These are phyloP conservation scores for Citrus trifoliata DNA, from an alignment of 345 rosid species.

Conservation along the genomic window DNA sequence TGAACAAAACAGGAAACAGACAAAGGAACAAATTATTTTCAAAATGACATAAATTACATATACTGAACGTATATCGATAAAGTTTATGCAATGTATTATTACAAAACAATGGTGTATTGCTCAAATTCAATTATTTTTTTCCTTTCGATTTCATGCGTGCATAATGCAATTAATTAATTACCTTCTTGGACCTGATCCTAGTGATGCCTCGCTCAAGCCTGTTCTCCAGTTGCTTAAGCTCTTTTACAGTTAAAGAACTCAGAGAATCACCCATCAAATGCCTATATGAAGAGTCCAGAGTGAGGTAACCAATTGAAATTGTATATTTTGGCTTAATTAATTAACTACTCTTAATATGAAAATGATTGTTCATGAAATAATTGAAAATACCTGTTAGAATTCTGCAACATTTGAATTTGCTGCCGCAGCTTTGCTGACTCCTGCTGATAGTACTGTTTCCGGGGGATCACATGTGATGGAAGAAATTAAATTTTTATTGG, in stretches of 20 bases:
- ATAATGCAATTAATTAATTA: constrained; percentile 16
- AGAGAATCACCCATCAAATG: constrained; percentile 89
- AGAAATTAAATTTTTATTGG: no score
- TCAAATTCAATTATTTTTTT: no score
- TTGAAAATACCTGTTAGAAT: constrained; percentile 71
- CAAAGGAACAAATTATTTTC: not conserved
- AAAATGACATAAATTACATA: not conserved
- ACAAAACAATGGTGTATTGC: not conserved
- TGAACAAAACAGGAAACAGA: constrained; percentile 6
- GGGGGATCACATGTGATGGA: not conserved
- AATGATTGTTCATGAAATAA: not conserved
- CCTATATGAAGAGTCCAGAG: constrained; percentile 31
- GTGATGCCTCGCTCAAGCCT: constrained; percentile 94
- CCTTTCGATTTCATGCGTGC: not conserved
- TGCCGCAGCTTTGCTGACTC: constrained; percentile 93
- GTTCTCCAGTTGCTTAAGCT: constrained; percentile 92
- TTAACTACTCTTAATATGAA: not conserved
- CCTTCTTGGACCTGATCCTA: constrained; percentile 96
- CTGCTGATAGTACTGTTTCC: constrained; percentile 82
- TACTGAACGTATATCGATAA: not conserved
- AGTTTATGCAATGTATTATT: not conserved
- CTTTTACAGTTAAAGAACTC: constrained; percentile 77
- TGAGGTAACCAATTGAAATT: no score
- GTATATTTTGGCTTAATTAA: not conserved
- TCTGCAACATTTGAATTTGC: constrained; percentile 90